Evolutionary conservation across 495 filamentous ascomycete genomes (phyloP).

Genomic region (Neurospora discreta): DNA sequence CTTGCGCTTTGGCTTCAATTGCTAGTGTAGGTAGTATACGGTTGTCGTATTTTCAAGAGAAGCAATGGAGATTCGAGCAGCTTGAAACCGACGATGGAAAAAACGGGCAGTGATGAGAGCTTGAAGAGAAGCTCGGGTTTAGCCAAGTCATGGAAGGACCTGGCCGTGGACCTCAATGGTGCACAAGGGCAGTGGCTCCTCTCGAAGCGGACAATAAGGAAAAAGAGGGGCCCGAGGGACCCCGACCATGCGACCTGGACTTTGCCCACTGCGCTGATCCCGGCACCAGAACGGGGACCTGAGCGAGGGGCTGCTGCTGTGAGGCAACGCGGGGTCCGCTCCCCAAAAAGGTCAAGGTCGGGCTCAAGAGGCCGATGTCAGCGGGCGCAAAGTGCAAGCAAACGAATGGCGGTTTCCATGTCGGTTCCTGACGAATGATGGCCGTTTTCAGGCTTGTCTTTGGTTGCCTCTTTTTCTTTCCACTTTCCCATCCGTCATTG

Average conservation of each 20-base stretch:
- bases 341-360: too few species aligned
- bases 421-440: neutral
- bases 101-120: neutral
- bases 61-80: neutral
- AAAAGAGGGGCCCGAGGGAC: neutral
- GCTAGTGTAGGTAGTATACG: neutral
- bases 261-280: neutral
- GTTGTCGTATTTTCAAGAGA: neutral
- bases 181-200: neutral
- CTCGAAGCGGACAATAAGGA: neutral
- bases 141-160: neutral
- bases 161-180: neutral
- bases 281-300: neutral
- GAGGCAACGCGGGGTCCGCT: neutral
- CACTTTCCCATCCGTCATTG: neutral
- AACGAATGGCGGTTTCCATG: neutral
- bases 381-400: neutral
- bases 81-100: neutral
- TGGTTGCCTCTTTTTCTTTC: neutral
- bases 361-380: neutral
- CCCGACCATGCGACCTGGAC: neutral
- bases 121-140: neutral
- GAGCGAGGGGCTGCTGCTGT: neutral
- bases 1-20: neutral
- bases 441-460: neutral